phyloP scores from a whole-genome alignment of 1,284 basidiomycete species.

The Apiotrichum domesticum region DNA sequence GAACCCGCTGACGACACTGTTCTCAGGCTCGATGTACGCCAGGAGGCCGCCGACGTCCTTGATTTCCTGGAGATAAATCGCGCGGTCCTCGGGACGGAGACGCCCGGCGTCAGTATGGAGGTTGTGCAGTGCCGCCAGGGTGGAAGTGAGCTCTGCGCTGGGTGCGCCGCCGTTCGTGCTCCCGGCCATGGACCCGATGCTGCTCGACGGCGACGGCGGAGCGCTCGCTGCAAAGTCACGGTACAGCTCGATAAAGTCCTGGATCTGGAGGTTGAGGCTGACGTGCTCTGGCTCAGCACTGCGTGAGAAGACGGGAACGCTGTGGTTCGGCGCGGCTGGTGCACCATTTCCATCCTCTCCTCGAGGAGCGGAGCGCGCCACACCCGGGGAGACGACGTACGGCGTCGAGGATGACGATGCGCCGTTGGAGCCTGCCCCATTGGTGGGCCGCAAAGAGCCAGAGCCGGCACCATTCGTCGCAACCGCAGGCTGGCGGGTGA shows the following conservation, averaged over 20 bases:
- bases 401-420: background rate
- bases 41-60: slow-evolving; percentile 44
- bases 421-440: background rate
- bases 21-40: slow-evolving; percentile 44
- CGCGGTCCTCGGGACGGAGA: slow-evolving; percentile 30
- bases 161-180: background rate
- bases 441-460: background rate
- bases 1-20: slow-evolving; percentile 39
- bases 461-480: background rate
- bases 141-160: slow-evolving; percentile 22
- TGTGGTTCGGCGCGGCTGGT: slow-evolving; percentile 9
- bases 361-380: background rate
- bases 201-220: slow-evolving; percentile 24
- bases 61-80: slow-evolving; percentile 41
- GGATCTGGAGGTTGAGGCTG: slow-evolving; percentile 42
- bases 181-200: slow-evolving; percentile 21
- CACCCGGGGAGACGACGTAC: background rate
- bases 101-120: slow-evolving; percentile 36
- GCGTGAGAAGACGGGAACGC: slow-evolving; percentile 25
- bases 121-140: slow-evolving; percentile 30
- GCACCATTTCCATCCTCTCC: no score
- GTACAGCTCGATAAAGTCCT: slow-evolving; percentile 39
- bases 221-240: slow-evolving; percentile 24
- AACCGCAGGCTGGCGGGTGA: slow-evolving; percentile 7
- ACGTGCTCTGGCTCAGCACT: slow-evolving; percentile 34